Evolutionary conservation across 1,284 basidiomycete genomes (phyloP).

Genomic region (Trametes versicolor): DNA sequence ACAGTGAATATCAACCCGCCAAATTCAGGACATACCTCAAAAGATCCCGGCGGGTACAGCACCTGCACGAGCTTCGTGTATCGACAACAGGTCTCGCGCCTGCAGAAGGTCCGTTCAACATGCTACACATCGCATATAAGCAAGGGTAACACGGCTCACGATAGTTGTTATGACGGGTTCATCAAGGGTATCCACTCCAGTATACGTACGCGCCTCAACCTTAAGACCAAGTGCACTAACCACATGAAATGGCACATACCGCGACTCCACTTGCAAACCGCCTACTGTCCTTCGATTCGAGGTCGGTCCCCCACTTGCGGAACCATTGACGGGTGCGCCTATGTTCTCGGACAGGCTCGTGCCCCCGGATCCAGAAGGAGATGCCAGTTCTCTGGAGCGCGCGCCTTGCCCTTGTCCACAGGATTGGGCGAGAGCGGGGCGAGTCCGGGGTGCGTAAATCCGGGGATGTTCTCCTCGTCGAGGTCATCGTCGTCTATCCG

Average conservation of each 20-base stretch:
- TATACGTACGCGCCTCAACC: conserved; percentile 58
- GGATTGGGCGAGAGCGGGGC: conserved; percentile 43
- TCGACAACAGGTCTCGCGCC: conserved; percentile 89
- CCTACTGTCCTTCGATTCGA: conserved; percentile 73
- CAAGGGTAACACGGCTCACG: conserved; percentile 51
- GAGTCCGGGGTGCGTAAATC: conserved; percentile 72
- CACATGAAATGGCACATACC: conserved; percentile 55
- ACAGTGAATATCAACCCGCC: no score
- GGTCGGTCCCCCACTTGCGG: conserved; percentile 39
- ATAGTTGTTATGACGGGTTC: conserved; percentile 92
- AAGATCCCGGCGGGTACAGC: conserved; percentile 89
- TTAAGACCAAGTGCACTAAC: conserved; percentile 10
- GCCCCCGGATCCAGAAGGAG: conserved; percentile 49
- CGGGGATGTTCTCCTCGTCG: conserved; percentile 81
- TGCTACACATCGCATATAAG: not conserved
- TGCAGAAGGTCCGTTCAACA: conserved; percentile 44
- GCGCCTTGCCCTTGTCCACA: conserved; percentile 73
- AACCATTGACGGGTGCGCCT: conserved; percentile 56
- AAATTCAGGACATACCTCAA: conserved; percentile 58
- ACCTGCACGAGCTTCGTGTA: conserved; percentile 94
- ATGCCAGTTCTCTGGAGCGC: conserved; percentile 66
- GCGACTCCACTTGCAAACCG: conserved; percentile 88
- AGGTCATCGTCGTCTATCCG: conserved; percentile 80
- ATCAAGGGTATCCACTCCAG: conserved; percentile 88
- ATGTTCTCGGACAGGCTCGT: conserved; percentile 76